Conservation (phyloP, 768 basidiomycete genomes). For the Ramaria rubella region DNA sequence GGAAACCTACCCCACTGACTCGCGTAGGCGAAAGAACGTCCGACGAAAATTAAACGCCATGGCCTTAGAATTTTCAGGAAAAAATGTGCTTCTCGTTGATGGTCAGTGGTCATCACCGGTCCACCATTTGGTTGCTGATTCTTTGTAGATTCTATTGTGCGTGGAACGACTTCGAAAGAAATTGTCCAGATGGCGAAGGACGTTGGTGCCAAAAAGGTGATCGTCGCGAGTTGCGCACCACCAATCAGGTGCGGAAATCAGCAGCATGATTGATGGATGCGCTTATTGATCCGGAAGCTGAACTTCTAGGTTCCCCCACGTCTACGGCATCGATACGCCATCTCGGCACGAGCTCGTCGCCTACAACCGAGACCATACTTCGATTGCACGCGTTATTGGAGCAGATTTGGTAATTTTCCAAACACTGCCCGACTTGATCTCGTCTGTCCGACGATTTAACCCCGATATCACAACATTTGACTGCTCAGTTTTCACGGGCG, state of each 20-base stretch:
- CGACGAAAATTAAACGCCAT: constrained; percentile 95
- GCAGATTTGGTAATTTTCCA: constrained; percentile 97
- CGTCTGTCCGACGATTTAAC: constrained; percentile 83
- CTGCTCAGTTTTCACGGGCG: constrained; percentile 96
- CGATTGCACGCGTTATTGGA: constrained; percentile 77
- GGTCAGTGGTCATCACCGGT: constrained; percentile 41
- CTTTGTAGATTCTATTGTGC: constrained; percentile 85
- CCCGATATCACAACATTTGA: constrained; percentile 73
- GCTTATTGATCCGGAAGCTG: background rate
- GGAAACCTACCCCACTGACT: background rate
- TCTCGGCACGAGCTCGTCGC: constrained; percentile 91
- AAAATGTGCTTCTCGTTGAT: constrained; percentile 93
- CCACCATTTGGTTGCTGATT: constrained; percentile 3
- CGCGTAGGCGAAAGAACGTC: constrained; percentile 80
- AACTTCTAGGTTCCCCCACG: constrained; percentile 67
- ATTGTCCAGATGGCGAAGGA: constrained; percentile 99
- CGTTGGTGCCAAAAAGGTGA: constrained; percentile 92
- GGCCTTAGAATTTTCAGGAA: constrained; percentile 90
- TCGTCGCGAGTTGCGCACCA: constrained; percentile 95
- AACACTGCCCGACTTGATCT: constrained; percentile 78
- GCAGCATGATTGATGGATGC: too few relatives aligned
- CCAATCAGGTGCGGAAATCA: constrained; percentile 68
- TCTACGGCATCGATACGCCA: constrained; percentile 99
- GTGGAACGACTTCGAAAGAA: constrained; percentile 97
- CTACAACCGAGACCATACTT: constrained; percentile 58